Evolutionary conservation across 805 yeast genomes (phyloP).

Genomic region (Cyberlindnera maclurae): DNA sequence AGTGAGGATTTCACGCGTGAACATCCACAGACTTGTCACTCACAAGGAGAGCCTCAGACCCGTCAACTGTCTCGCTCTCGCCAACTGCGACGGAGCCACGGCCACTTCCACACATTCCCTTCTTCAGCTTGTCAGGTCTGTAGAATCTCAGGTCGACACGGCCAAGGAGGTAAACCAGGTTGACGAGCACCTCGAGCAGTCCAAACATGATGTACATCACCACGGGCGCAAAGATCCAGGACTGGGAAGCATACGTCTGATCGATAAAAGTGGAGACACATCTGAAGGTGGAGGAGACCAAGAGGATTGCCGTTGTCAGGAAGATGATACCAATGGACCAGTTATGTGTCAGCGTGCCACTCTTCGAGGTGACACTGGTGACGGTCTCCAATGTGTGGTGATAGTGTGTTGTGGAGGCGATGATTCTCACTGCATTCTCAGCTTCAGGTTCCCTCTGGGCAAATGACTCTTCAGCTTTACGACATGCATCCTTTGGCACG

Average conservation of each 20-base stretch:
- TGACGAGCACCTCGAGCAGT: constrained; percentile 51
- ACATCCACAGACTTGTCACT: too few species aligned
- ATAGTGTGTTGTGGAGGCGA: constrained; percentile 43
- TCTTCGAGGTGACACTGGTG: constrained; percentile 24
- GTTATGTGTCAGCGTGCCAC: constrained; percentile 39
- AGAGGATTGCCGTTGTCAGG: constrained; percentile 40
- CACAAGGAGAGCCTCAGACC: too few species aligned
- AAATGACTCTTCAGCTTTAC: constrained; percentile 40
- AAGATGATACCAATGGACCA: constrained; percentile 38
- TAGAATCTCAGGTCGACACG: constrained; percentile 74
- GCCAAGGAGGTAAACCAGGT: constrained; percentile 48
- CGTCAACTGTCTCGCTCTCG: too few species aligned
- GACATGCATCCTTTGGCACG: constrained; percentile 46
- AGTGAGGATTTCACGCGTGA: too few species aligned
- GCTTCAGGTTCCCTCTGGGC: constrained; percentile 35
- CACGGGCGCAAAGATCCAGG: constrained; percentile 44
- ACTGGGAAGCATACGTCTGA: constrained; percentile 24
- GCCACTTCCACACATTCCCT: constrained; percentile 6
- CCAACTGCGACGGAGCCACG: background rate
- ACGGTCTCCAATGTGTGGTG: constrained; percentile 26
- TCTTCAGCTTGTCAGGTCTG: constrained; percentile 57
- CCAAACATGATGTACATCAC: constrained; percentile 69
- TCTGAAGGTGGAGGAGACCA: constrained; percentile 45
- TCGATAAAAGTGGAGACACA: constrained; percentile 37
- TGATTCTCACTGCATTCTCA: constrained; percentile 30